phyloP scores from a whole-genome alignment of 768 basidiomycete species.

The Dentipellis fragilis region DNA sequence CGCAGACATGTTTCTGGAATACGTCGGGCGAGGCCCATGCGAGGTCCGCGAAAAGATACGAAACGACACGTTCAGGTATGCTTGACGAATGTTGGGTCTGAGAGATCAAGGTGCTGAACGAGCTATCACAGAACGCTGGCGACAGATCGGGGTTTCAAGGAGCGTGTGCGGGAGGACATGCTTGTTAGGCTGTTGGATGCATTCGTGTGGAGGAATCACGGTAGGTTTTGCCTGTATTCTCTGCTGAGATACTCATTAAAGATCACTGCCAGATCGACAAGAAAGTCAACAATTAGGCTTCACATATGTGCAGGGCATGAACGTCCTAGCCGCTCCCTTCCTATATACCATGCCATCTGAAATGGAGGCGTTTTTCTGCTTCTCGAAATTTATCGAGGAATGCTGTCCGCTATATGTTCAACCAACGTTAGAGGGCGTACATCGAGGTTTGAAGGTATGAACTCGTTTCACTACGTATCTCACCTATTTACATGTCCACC shows the following conservation, averaged over 20 bases:
- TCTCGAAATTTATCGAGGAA: conserved; percentile 91
- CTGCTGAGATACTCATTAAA: background rate
- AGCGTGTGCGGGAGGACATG: conserved; percentile 94
- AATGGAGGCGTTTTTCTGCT: conserved; percentile 96
- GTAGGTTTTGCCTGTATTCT: conserved; percentile 27
- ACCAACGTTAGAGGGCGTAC: conserved; percentile 92
- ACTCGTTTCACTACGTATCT: background rate
- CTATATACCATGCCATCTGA: conserved; percentile 96
- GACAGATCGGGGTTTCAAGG: conserved; percentile 96
- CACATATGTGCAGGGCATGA: conserved; percentile 99
- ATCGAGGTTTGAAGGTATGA: conserved; percentile 79
- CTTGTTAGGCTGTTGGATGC: conserved; percentile 93
- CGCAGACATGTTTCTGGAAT: conserved; percentile 64
- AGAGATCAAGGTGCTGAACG: background rate
- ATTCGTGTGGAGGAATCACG: conserved; percentile 93
- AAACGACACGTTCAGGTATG: conserved; percentile 91
- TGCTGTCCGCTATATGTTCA: conserved; percentile 95
- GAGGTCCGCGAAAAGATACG: conserved; percentile 86
- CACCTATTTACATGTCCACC: background rate
- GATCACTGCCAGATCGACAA: conserved; percentile 46
- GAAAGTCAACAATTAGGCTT: conserved; percentile 76
- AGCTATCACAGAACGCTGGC: conserved; percentile 62
- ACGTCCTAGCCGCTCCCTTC: conserved; percentile 96
- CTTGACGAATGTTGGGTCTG: background rate
- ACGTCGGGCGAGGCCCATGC: conserved; percentile 78